Conservation (phyloP, 768 basidiomycete species). For the Chiua virens region DNA sequence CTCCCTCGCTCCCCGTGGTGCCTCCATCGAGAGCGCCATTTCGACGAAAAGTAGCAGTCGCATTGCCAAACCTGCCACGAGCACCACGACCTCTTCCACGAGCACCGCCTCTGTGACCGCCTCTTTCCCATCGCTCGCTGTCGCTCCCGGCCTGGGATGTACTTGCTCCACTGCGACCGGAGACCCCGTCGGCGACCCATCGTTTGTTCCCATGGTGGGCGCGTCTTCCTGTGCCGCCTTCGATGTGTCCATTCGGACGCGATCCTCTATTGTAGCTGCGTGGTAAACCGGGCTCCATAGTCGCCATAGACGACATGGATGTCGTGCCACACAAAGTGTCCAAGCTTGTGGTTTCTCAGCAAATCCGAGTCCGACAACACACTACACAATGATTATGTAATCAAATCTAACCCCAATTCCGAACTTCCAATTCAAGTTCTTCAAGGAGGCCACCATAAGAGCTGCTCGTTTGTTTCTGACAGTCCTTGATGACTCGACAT, state of each 20-base stretch:
- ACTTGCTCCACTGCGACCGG: conserved; percentile 34
- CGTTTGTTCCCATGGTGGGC: conserved; percentile 55
- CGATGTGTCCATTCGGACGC: conserved; percentile 23
- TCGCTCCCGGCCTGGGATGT: conserved; percentile 42
- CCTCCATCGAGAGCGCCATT: conserved; percentile 30
- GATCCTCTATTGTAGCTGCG: conserved; percentile 20
- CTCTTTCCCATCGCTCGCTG: conserved; percentile 62
- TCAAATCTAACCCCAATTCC: too few relatives aligned
- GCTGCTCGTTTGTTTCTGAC: too few relatives aligned
- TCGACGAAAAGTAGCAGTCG: conserved; percentile 37
- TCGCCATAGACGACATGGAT: conserved; percentile 13
- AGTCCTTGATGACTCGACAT: too few relatives aligned
- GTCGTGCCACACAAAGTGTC: not conserved
- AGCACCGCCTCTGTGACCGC: conserved; percentile 53
- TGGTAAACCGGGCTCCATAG: conserved; percentile 28
- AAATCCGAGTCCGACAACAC: too few relatives aligned
- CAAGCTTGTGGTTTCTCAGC: too few relatives aligned
- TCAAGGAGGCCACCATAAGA: too few relatives aligned
- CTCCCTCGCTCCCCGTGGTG: conserved; percentile 33
- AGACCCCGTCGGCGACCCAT: conserved; percentile 50
- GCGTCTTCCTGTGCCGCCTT: conserved; percentile 24
- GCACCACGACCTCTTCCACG: conserved; percentile 42
- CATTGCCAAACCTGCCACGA: conserved; percentile 42
- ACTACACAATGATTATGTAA: too few relatives aligned
- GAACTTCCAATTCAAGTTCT: too few relatives aligned